Evolutionary conservation across 441 rosid genomes (phyloP), one percentile per base, ranked within the genome.

Genomic region (Daphne laureola): DNA sequence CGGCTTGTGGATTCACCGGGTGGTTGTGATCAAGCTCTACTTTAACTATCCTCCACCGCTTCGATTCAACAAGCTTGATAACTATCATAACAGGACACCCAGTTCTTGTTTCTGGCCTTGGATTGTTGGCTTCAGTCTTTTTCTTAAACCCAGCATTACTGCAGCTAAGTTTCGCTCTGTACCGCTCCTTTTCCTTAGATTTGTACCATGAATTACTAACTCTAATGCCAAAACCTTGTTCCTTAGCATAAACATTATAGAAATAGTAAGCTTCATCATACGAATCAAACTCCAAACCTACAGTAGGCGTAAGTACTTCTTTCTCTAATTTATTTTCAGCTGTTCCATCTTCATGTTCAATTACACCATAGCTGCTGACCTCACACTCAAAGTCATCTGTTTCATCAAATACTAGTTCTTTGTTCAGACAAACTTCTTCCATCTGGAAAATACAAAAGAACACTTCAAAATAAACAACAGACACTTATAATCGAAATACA

Each of bases 271-370:
- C 82, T 65, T 70, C 73, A 48, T 80, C 78, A 54, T 74, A 80
- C 43, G 85, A 74, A 72, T 80, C 78, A 57, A 80, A 80, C 76
- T 80, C 85, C 82, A 77, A 66, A 17, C 85, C 85, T 14, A 80
- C 64, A 18, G 78, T 69, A 17, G 82, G 85, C n/a, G 35, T 31
- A 12, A 58, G 38, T 14, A 64, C 68, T 51, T 67, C 73, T 57
- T 66, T 76, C 55, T 26, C 54, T 4, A 59, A 51, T 59, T 21
- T 60, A 27, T 49, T 62, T 59, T 60, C 51, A 14, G 55, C 58
- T 49, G 55, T 26, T 65, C 63, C 73, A 54, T 56, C 58, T 12
- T 67, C 59, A 14, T 62, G 55, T 50, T 62, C 81, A 16, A 38
- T 48, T 14, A 25, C 49, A 42, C 66, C 50, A 46, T 58, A 49